Evolutionary conservation across 306 rosid species (phyloP), one percentile per base, ranked within the genome.

Genomic region (Prunus padus): DNA sequence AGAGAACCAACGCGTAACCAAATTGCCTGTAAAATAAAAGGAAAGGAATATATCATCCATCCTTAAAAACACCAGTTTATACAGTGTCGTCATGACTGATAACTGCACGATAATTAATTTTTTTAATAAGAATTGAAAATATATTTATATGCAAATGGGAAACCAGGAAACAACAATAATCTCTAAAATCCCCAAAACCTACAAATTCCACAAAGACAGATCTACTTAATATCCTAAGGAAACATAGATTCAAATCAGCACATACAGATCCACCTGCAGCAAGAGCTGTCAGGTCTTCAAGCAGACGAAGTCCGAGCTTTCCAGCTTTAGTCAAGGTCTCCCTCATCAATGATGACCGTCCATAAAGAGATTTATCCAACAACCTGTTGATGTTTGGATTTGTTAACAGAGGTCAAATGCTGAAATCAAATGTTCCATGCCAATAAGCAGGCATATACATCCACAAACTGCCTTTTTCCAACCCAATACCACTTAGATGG

Each of bases 231-330:
- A 47, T 61, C 28, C 65, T 22, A 71, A 33, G 50, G 33, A 46
- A 72, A 76, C 33, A 77, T 66, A 82, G 87, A 77, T 81, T 69
- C 76, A 81, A 89, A 86, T 83, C 75, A 88, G 84, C 86, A 90
- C 98, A 90, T 94, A 94, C 98, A 85, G 95, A 94, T 90, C 97
- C 98, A 87, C 96, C 97, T 92, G 98, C 98, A 78, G 98, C 96
- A 87, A 94, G 94, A 81, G 98, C 96, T 83, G 97, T 90, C 84
- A 91, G 83, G 89, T 94, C 98, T 94, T 92, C 98, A 75, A 94
- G 98, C 82, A 94, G 78, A 68, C 90, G 92, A 72, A 92, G 90
- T 79, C 98, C 98, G 79, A 92, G 91, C 85, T 86, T 88, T 84
- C 97, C 98, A 31, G 90, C 87, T 86, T 81, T 86, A 71, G 96